Evolutionary conservation across 805 yeast genomes (phyloP), one percentile per base, ranked within the genome.

Genomic region (Starmerella sirachaensis): DNA sequence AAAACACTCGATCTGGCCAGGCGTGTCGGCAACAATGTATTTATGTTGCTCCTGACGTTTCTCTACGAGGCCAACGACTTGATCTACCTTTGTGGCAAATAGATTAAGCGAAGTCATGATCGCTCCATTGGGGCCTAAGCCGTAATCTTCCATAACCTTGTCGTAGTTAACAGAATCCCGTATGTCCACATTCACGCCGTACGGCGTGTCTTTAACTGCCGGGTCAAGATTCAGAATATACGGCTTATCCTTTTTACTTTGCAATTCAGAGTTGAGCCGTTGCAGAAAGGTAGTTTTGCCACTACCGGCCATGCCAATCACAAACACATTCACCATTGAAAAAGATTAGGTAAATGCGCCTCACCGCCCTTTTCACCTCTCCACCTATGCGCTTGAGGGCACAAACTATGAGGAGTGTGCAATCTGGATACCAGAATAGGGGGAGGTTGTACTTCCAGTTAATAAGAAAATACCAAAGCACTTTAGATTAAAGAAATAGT

Each of bases 241-340:
- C 9, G 98, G 97, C 16, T 88, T 78, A 13, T 36, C 38, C 28
- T 64, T 60, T 20, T 61, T 60, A 41, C 71, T 65, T 54, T 86
- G 94, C 23, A 91, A 64, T 58, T 91, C 93, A 0, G 95, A 73
- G 61, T 88, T 88, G 43, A 91, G 65, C 46, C 98, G 65, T 59
- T 91, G 99, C 84, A 91, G 78, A 57, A 91, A 91, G 8, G 98
- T 91, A 62, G 99, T 88, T 60, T 91, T 91, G 53, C 99, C 98
- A 36, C 93, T 78, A 37, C 74, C 76, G 55, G 83, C 78, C 78
- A 72, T 72, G 41, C 78, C 78, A 40, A 72, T 69, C 37, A 45
- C 46, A 13, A 45, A 43, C 5, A 45, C 44, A 34, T 45, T 45
- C 38, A 45, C 48, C 48, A 45, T 45, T 11, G 29, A 12, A 21